A percentile compares a stretch with the other conserved stretches of the same genome.
Conservation (phyloP, 108 stramenopile genomes). For the Parietichytrium sp. region DNA sequence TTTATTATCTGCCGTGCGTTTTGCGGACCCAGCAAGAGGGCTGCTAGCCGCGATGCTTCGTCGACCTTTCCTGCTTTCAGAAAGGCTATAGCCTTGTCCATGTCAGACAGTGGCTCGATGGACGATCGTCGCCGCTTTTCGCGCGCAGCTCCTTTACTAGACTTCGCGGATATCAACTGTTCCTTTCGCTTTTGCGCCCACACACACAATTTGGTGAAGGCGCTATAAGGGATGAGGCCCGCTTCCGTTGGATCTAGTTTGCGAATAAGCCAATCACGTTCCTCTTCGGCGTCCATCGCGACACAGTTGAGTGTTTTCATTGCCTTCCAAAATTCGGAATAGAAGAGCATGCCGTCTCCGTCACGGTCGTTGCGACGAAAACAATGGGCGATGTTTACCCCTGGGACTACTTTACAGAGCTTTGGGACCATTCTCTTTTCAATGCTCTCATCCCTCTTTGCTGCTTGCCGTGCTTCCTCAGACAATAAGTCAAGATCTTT, state of each 20-base stretch:
- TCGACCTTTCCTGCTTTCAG: neutral
- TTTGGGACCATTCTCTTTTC: neutral
- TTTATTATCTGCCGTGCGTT: neutral
- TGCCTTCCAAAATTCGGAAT: neutral
- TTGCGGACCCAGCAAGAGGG: neutral
- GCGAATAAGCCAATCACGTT: neutral
- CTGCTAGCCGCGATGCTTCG: neutral
- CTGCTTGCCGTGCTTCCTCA: neutral
- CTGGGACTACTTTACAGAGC: neutral
- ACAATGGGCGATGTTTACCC: neutral
- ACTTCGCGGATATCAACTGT: neutral
- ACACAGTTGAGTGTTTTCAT: neutral
- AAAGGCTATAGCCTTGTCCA: neutral
- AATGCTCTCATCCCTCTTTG: neutral
- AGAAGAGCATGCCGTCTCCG: neutral
- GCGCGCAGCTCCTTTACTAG: neutral
- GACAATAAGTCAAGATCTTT: neutral
- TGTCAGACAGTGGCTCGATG: neutral
- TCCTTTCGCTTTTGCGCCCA: neutral
- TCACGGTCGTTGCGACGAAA: slow-evolving; percentile 14
- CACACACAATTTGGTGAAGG: slow-evolving; percentile 11
- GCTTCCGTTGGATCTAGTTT: neutral
- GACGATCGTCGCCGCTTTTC: neutral
- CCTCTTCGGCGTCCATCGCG: neutral
- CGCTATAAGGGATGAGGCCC: neutral